These are phyloP conservation scores for Salix viminalis DNA, from an alignment of 345 rosid species.

Conservation along the genomic window DNA sequence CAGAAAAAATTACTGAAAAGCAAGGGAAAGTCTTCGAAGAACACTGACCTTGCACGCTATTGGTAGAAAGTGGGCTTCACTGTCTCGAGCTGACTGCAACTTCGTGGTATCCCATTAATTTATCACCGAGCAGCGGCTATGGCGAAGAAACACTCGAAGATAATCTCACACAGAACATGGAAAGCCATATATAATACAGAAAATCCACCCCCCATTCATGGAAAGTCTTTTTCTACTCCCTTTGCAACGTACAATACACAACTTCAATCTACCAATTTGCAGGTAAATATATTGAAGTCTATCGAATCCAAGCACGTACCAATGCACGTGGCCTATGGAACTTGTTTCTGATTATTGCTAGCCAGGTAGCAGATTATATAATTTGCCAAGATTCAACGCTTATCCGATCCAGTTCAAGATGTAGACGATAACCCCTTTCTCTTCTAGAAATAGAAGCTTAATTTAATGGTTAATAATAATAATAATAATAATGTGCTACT, in stretches of 20 bases:
- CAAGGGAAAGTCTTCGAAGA: background rate
- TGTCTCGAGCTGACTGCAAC: too few relatives aligned
- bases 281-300: background rate
- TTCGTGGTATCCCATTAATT: background rate
- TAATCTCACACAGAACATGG: background rate
- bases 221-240: background rate
- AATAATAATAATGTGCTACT: background rate
- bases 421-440: background rate
- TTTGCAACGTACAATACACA: background rate
- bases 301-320: too few relatives aligned
- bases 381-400: background rate
- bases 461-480: background rate
- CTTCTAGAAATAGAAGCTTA: background rate
- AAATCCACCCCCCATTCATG: too few relatives aligned
- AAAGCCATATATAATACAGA: background rate
- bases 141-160: too few relatives aligned
- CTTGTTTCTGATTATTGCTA: background rate
- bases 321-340: background rate
- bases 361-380: background rate
- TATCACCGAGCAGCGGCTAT: background rate
- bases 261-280: background rate
- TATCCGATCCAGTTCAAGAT: background rate
- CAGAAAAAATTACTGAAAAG: background rate
- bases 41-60: background rate
- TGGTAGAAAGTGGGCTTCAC: background rate